Evolutionary conservation across 148 eudicot species (phyloP).

Genomic region (Rhododendron griersonianum): DNA sequence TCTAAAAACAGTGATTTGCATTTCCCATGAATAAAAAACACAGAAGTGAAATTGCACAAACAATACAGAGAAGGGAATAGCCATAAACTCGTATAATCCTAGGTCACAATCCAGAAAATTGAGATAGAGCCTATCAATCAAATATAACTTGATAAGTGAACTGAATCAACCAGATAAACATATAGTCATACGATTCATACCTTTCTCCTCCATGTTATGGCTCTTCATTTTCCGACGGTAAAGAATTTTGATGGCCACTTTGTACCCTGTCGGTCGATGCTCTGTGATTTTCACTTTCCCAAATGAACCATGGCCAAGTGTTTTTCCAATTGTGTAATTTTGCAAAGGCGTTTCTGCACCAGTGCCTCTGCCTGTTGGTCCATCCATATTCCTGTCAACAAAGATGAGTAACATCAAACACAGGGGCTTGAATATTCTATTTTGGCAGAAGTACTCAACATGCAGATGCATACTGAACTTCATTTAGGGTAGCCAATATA

Average conservation of each 20-base stretch:
- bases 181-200: background rate
- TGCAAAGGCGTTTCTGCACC: too few species aligned
- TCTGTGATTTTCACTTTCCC: too few species aligned
- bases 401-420: background rate
- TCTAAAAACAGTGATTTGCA: too few species aligned
- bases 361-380: too few species aligned
- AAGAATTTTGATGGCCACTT: slow-evolving; percentile 12
- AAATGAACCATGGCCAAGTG: too few species aligned
- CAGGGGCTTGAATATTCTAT: background rate
- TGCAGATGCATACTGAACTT: background rate
- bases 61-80: background rate
- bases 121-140: background rate
- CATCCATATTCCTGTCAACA: too few species aligned
- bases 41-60: slow-evolving; percentile 1
- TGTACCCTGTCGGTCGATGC: slow-evolving; percentile 9
- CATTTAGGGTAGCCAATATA: background rate
- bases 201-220: slow-evolving; percentile 38
- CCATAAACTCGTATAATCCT: background rate
- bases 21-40: background rate
- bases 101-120: background rate
- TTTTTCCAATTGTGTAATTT: too few species aligned
- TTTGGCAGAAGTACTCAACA: background rate
- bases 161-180: background rate
- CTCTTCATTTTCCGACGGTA: slow-evolving; percentile 34
- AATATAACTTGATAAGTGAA: background rate